Evolutionary conservation across 2,329 filamentous ascomycete species (phyloP), one percentile per base, ranked within the genome.

Genomic region (Microdochium paspali): DNA sequence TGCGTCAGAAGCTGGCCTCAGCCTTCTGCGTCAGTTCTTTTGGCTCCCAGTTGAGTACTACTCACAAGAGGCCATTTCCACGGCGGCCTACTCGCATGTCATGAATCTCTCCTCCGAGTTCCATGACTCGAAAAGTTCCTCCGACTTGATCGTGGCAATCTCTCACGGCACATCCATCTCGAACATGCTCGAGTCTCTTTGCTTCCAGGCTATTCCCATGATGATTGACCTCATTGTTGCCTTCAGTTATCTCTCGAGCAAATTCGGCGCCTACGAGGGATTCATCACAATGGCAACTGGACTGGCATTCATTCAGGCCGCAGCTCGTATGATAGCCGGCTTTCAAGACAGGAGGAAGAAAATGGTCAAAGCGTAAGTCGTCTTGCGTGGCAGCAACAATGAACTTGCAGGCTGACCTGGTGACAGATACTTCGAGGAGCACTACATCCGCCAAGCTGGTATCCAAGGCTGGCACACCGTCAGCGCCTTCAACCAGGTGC

Each of bases 71-170:
- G 69, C 74, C 31, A 63, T 81, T 44, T 73, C 70, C 47, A 68
- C 72, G 2, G 76, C 75, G 3, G 74, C 77, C 2, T 80, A 77
- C 56, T 76, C 76, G 10, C 77, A 81, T 52, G 75, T 80, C 46
- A 74, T 81, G 66, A 73, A 76, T 48, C 70, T 81, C 6, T 80
- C 78, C 2, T 77, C 76, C 21, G 77, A 81, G 53, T 81, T 81
- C 48, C 77, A 81, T 54, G 77, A 81, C 54, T 73, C 75, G 20
- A 77, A 80, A 59, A 80, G 73, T 54, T 75, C 75, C 1, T 78
- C 76, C 2, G 77, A 81, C 52, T 74, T 79, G 55, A 69, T 76
- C 58, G 68, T 76, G 61, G 76, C 77, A 4, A 78, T 81, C 32
- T 70, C 72, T 13, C 73, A 74, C 10, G 76, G 76, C 4, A 69